Evolutionary conservation across 2,329 filamentous ascomycete species (phyloP), one percentile per base, ranked within the genome.

Genomic region (Drechslerella coelobrocha): DNA sequence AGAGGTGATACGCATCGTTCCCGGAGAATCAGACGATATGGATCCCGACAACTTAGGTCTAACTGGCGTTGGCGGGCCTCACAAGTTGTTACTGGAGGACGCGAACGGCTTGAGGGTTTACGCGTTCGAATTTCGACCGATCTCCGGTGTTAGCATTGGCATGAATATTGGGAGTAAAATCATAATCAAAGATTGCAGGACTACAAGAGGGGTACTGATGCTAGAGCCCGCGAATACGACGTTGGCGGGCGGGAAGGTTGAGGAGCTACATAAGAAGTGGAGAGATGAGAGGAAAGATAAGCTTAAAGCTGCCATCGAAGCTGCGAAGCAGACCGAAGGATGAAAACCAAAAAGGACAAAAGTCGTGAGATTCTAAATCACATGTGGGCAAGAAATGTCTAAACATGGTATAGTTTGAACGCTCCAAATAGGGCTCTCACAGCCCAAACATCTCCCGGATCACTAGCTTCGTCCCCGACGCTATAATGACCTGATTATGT

Each of bases 181-280:
- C 23, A 75, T 96, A 41, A 78, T 99, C 52, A 86, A 82, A 73
- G 82, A 86, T 73, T 83, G 85, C 3, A 83, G 83, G 2, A 82
- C 86, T 1, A 86, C 89, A 3, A 83, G 93, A 61, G 94, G 92
- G 0, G 84, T 89, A 53, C 76, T 96, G n/a, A 80, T 97, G 78
- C 81, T 99, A 19, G 88, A 91, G 72, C 87, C 90, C 0, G 81
- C 80, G 1, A 86, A 79, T 62, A 88, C 86, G 59, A 83, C 85
- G n/a, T 77, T 96, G 1, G 79, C 97, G n/a, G 94, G 94, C 1
- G 94, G 94, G 0, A 95, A 90, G 80, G 84, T 97, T 47, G 92
- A 97, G 60, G 82, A 81, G 0, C 85, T 92, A 83, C 90, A 97
- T 76, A 88, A 86, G 77, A 83, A 83, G 6, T 97, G 93, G 93